A percentile compares a stretch with the other conserved stretches of the same genome.
These are phyloP conservation scores for Auricularia sp. DNA, from an alignment of 768 basidiomycete genomes.

Conservation along the genomic window DNA sequence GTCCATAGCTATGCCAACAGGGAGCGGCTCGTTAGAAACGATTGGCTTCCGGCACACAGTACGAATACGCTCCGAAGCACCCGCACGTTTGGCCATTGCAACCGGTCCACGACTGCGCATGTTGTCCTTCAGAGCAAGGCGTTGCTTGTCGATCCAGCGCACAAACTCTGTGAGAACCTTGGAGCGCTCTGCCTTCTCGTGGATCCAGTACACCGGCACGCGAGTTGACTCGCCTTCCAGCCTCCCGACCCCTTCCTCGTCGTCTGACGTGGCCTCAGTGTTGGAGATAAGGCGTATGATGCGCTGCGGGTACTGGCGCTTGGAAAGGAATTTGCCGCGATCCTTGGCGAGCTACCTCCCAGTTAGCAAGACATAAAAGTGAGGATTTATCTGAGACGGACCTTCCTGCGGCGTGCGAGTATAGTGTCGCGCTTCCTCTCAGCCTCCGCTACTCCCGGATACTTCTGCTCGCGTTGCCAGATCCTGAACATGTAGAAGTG, in stretches of 20 bases:
- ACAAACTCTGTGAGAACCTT: neutral
- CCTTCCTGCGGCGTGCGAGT: neutral
- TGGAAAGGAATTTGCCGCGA: neutral
- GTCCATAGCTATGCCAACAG: neutral
- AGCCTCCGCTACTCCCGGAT: neutral
- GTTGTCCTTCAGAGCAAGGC: neutral
- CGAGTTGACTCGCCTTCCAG: neutral
- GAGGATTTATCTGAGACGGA: neutral
- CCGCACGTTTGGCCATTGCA: neutral
- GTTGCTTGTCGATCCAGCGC: neutral
- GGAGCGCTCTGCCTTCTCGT: neutral
- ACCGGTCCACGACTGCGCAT: neutral
- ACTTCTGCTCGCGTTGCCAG: neutral
- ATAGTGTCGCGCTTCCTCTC: neutral
- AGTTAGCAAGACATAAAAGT: neutral
- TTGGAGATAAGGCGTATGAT: neutral
- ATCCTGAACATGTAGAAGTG: neutral
- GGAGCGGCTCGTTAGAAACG: neutral
- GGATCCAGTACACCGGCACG: neutral
- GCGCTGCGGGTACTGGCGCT: neutral
- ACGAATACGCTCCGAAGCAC: neutral
- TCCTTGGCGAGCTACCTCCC: neutral
- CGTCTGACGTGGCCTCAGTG: neutral
- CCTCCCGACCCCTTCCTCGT: neutral
- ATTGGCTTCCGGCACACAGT: neutral